These are phyloP conservation scores for Clohesyomyces aquaticus DNA, from an alignment of 495 filamentous ascomycete species.

Conservation along the genomic window DNA sequence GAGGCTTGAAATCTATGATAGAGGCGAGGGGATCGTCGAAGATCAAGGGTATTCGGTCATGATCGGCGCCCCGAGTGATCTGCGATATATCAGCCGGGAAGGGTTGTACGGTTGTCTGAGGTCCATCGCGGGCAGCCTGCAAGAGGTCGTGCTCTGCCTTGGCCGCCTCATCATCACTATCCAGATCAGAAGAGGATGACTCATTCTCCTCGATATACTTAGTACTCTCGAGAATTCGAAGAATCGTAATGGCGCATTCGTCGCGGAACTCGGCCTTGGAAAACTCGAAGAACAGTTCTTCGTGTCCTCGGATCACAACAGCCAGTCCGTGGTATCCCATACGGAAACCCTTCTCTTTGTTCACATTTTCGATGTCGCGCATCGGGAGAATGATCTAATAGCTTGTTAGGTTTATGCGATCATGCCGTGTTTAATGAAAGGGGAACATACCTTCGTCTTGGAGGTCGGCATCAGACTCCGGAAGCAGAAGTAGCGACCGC, in stretches of 20 bases:
- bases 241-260: conserved; percentile 82
- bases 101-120: conserved; percentile 8
- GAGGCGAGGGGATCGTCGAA: conserved; percentile 94
- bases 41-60: conserved; percentile 56
- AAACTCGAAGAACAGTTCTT: conserved; percentile 98
- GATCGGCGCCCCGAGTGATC: conserved; percentile 33
- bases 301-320: conserved; percentile 87
- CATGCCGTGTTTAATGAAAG: too few species aligned
- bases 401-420: too few species aligned
- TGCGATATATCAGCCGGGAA: conserved; percentile 20
- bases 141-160: conserved; percentile 81
- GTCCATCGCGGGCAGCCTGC: conserved; percentile 68
- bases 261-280: conserved; percentile 73
- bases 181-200: conserved; percentile 68
- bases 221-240: conserved; percentile 73
- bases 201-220: conserved; percentile 74
- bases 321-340: conserved; percentile 92
- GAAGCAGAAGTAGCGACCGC: conserved; percentile 89
- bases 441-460: conserved; percentile 72
- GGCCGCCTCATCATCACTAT: conserved; percentile 73
- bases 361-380: conserved; percentile 89
- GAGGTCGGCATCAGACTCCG: conserved; percentile 88
- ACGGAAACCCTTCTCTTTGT: conserved; percentile 93
- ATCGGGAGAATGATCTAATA: conserved; percentile 78
- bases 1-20: conserved; percentile 92